Evolutionary conservation across 345 rosid species (phyloP).

Genomic region (Viola odorata): DNA sequence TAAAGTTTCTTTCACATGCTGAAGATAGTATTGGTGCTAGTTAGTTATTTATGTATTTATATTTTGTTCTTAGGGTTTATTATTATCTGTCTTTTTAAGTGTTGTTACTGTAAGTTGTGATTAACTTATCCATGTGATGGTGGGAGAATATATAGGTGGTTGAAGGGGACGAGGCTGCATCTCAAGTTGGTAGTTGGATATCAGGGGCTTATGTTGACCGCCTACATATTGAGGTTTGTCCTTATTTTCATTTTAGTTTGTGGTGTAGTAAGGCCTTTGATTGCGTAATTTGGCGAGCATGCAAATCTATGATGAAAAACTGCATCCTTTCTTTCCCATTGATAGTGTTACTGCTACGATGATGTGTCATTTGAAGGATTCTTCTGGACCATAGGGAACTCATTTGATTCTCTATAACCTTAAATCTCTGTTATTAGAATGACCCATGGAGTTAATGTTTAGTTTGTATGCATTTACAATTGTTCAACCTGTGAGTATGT

Average conservation of each 20-base stretch:
- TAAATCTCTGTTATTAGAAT: background rate
- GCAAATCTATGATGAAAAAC: background rate
- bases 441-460: background rate
- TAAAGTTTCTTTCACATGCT: too few relatives aligned
- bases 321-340: too few relatives aligned
- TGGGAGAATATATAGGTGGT: conserved; percentile 52
- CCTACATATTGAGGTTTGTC: conserved; percentile 74
- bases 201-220: conserved; percentile 85
- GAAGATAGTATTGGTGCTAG: too few relatives aligned
- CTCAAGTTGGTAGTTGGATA: conserved; percentile 84
- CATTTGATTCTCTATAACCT: background rate
- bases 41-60: too few relatives aligned
- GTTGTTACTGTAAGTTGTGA: too few relatives aligned
- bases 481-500: background rate
- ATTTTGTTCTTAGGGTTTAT: background rate
- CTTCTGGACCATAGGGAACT: background rate
- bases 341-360: too few relatives aligned
- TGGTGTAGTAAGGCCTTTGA: background rate
- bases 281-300: background rate
- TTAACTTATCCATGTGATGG: too few relatives aligned
- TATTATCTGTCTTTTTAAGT: background rate
- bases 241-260: background rate
- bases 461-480: background rate
- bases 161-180: conserved; percentile 83
- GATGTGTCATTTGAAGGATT: background rate